Conservation (phyloP, 805 yeast species). For the Sugiyamaella marilandica region DNA sequence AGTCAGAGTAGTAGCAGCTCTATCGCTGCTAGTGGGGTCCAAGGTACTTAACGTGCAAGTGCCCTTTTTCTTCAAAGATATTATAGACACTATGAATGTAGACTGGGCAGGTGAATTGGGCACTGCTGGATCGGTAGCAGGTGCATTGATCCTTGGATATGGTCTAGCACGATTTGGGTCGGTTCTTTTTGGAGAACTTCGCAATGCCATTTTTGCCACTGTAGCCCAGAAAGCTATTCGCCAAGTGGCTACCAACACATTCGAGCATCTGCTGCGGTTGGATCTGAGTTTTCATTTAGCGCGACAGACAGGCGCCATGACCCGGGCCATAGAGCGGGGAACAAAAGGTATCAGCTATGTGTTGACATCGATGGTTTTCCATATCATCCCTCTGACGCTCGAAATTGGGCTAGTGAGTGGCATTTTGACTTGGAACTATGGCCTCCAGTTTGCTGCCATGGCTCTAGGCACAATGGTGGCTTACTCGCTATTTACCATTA, state of each 20-base stretch:
- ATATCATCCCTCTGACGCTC: slow-evolving; percentile 85
- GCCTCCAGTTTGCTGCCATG: slow-evolving; percentile 80
- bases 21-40: slow-evolving; percentile 68
- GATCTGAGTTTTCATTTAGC: slow-evolving; percentile 88
- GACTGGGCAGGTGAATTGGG: slow-evolving; percentile 75
- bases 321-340: slow-evolving; percentile 95
- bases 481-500: slow-evolving; percentile 80
- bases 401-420: slow-evolving; percentile 94
- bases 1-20: slow-evolving; percentile 69
- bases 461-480: slow-evolving; percentile 85
- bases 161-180: slow-evolving; percentile 95
- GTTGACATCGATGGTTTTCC: slow-evolving; percentile 94
- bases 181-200: slow-evolving; percentile 85
- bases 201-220: slow-evolving; percentile 92
- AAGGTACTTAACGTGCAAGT: slow-evolving; percentile 91
- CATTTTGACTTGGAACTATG: slow-evolving; percentile 87
- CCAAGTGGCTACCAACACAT: slow-evolving; percentile 83
- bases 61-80: slow-evolving; percentile 86
- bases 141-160: slow-evolving; percentile 70
- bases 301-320: slow-evolving; percentile 92
- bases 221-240: slow-evolving; percentile 94
- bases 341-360: slow-evolving; percentile 96
- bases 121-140: slow-evolving; percentile 58
- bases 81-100: slow-evolving; percentile 87
- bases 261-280: slow-evolving; percentile 72